A percentile compares a stretch with the other conserved stretches of the same genome.
phyloP scores from a whole-genome alignment of 768 basidiomycete species.

The Phylloporus scabripes region DNA sequence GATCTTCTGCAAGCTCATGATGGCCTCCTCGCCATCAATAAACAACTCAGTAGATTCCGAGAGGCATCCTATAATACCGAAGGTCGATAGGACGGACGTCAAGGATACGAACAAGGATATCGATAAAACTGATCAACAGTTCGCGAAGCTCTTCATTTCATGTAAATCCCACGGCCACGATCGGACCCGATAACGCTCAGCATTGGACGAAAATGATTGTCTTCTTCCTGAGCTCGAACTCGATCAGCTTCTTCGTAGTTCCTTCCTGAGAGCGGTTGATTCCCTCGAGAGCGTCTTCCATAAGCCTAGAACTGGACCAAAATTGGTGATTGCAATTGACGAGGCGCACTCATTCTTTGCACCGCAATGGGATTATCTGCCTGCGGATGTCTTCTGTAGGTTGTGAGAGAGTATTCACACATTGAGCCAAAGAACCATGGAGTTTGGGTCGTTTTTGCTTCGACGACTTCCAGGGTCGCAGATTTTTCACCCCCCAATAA shows the following conservation, averaged over 20 bases:
- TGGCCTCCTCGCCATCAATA: too few relatives aligned
- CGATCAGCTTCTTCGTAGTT: background rate
- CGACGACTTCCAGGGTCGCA: too few relatives aligned
- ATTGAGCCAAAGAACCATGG: too few relatives aligned
- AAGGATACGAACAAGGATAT: background rate
- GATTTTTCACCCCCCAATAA: too few relatives aligned
- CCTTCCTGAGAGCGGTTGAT: background rate
- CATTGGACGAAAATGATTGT: background rate
- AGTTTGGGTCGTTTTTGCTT: too few relatives aligned
- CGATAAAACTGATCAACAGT: too few relatives aligned
- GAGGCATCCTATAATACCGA: background rate
- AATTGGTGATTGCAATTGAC: conserved; percentile 15
- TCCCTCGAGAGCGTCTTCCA: background rate
- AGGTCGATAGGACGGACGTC: background rate
- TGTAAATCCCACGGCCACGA: background rate
- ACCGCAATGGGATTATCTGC: too few relatives aligned
- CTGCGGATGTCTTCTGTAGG: too few relatives aligned
- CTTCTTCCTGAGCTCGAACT: background rate
- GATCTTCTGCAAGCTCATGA: background rate
- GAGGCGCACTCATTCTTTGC: conserved; percentile 7
- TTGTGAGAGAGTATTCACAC: too few relatives aligned
- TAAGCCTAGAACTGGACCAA: background rate
- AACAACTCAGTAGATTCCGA: background rate
- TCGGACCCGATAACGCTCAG: background rate
- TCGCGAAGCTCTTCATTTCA: background rate